Base-by-base conservation (phyloP, 768 basidiomycete genomes). In the Suillus subluteus region DNA sequence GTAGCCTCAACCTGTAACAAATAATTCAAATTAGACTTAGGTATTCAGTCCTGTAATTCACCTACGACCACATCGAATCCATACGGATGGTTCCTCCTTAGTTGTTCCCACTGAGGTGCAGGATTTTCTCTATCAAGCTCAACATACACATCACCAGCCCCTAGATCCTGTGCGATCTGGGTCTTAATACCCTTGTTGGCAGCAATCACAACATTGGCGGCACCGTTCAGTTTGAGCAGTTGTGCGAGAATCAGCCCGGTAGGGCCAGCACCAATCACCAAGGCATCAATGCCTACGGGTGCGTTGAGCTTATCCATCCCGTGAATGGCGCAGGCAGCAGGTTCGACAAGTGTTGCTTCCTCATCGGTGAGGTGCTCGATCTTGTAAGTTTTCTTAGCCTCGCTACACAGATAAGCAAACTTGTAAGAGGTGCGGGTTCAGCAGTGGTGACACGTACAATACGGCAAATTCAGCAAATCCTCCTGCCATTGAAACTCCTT, bases 141-240 rank as follows among this genome's bases (percentile, higher is more conserved):
- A 66, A 82, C 72, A 71, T 82, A 83, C 50, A 71, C 75, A 62
- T 83, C 80, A 30, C 73, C 82, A 54, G 76, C 76, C 38, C 79
- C 74, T 46, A 82, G 67, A 68, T 79, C 69, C 55, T 78, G 74
- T n/a, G 82, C 82, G 59, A 81, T 73, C 52, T 80, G 77, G 74
- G 80, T 80, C 73, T 83, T 83, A 66, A 80, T 74, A 61, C 80
- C 79, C 66, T 79, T 79, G 72, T 82, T 81, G 50, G 82, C 79
- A 30, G 74, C 74, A 50, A 73, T 64, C 50, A 71, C 72, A 18
- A 73, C 72, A 21, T 66, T 72, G 21, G 62, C 40, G 4, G 72
- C 72, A 8, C 72, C 72, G 35, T 73, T 73, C 23, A 70, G 65
- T 54, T 73, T 82, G 62, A 83, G 73, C n/a, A 83, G 72, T 69